Evolutionary conservation across 768 basidiomycete species (phyloP), one percentile per base, ranked within the genome.

Genomic region (Naganishia vishniacii): DNA sequence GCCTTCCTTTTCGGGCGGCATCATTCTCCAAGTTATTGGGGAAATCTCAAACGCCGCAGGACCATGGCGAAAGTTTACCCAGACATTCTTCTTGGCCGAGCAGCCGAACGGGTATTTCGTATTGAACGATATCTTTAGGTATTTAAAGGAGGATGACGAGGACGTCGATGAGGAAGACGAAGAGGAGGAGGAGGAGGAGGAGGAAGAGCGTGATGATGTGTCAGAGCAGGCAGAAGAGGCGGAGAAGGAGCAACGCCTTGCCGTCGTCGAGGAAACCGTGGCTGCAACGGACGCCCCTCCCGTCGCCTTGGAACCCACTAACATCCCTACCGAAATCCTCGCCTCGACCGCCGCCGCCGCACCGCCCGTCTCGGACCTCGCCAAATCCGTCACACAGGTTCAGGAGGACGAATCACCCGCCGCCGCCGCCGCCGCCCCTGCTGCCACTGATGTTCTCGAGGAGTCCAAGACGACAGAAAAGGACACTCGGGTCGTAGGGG

Each of bases 91-190:
- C 88, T 87, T 99, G 61, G 95, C 95, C 41, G 92, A 97, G 79
- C 95, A 99, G 80, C 91, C 91, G 15, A 95, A 94, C 71, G 95
- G 95, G 45, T 99, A 98, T 81, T 99, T 94, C 76, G 95, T 99
- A 69, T 86, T 99, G 79, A 99, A 99, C 80, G 95, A 99, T 81
- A 97, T 98, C 81, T 99, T 98, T 86, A 88, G 95, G 65, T 98
- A 95, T 83, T 82, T 99, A 68, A 97, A 95, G 81, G 95, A 97
- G 80, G 92, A 97, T 74, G 80, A 84, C 8, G 86, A 89, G 60
- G 91, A 91, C 69, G 82, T 82, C 29, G 91, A 89, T 62, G 88
- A 88, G 48, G 82, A 79, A 40, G 77, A 77, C 75, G 74, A 80
- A 77, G 75, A 76, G 32, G 48, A 44, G 13, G 29, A 67, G 16